Percentiles rank a stretch among this genome's conserved stretches.
Evolutionary conservation across 1,139 yeast genomes (phyloP).

Genomic region (Pichia sp.): DNA sequence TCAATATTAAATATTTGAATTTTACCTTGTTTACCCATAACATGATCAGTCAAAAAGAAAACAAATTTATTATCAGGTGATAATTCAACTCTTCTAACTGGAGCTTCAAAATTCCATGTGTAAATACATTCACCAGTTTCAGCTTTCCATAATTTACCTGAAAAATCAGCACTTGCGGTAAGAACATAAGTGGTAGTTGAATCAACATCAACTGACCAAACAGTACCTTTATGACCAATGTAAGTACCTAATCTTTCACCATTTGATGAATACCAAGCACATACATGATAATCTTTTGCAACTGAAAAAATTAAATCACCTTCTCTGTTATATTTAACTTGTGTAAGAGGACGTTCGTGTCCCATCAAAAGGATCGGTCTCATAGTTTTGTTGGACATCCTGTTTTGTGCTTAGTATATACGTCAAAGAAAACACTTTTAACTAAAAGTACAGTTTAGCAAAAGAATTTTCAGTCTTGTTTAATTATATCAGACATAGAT

Average conservation of each 20-base stretch:
- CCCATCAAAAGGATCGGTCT: slow-evolving; percentile 62
- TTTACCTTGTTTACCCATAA: slow-evolving; percentile 85
- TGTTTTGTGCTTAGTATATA: not conserved
- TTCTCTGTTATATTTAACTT: slow-evolving; percentile 88
- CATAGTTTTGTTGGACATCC: slow-evolving; percentile 32
- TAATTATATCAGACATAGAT: too few relatives aligned
- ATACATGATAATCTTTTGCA: slow-evolving; percentile 85
- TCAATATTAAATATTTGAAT: slow-evolving; percentile 60
- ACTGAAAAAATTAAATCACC: slow-evolving; percentile 93
- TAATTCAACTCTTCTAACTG: slow-evolving; percentile 87
- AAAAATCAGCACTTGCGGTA: slow-evolving; percentile 90
- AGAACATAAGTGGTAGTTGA: slow-evolving; percentile 58
- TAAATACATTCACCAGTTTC: slow-evolving; percentile 69
- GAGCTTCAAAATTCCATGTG: slow-evolving; percentile 74
- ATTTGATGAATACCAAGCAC: slow-evolving; percentile 90
- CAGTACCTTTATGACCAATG: slow-evolving; percentile 86
- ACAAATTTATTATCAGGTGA: slow-evolving; percentile 66
- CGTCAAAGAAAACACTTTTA: too few relatives aligned
- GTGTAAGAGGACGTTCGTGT: slow-evolving; percentile 83
- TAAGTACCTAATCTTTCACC: slow-evolving; percentile 97
- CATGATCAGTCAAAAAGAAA: slow-evolving; percentile 82
- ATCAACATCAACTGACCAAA: slow-evolving; percentile 92
- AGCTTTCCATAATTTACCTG: slow-evolving; percentile 80
- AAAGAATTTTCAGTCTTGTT: too few relatives aligned
- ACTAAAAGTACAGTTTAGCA: too few relatives aligned